Evolutionary conservation across 257 asterid genomes (phyloP).

Genomic region (Coffea canephora): DNA sequence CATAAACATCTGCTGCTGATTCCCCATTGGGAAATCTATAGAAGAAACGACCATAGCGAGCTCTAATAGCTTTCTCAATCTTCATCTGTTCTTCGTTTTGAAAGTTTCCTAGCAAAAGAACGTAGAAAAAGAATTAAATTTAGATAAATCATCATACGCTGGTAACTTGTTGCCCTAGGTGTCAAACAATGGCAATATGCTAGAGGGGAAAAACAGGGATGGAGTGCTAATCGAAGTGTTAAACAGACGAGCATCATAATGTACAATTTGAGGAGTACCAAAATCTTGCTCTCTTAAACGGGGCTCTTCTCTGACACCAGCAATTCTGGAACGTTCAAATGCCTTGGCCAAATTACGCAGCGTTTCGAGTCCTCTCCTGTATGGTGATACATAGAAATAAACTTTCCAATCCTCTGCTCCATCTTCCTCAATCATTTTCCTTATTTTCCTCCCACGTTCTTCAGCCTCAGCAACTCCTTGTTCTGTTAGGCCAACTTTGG

Average conservation of each 20-base stretch:
- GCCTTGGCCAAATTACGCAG: conserved; percentile 61
- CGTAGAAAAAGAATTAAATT: not conserved
- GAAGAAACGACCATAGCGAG: conserved; percentile 66
- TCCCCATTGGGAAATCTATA: conserved; percentile 79
- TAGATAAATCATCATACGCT: too few species aligned
- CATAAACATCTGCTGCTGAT: conserved; percentile 89
- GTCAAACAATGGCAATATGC: too few species aligned
- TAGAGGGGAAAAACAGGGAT: too few species aligned
- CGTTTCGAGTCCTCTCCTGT: conserved; percentile 53
- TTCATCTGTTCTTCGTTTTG: conserved; percentile 72
- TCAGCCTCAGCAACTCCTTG: conserved; percentile 52
- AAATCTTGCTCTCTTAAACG: conserved; percentile 75
- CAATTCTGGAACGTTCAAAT: conserved; percentile 63
- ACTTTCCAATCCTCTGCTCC: conserved; percentile 62
- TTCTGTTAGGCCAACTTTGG: conserved; percentile 50
- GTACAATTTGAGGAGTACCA: conserved; percentile 32
- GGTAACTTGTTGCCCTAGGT: too few species aligned
- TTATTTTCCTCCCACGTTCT: conserved; percentile 47
- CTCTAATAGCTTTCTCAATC: conserved; percentile 56
- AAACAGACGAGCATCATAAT: not conserved
- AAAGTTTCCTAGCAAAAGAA: conserved; percentile 52
- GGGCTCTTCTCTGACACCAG: conserved; percentile 77
- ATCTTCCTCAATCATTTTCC: conserved; percentile 50
- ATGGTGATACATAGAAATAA: conserved; percentile 74
- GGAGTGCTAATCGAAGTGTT: too few species aligned